Percentiles rank a stretch among this genome's conserved stretches.
Conservation (phyloP, 768 basidiomycete species). For the Leccinum disarticulatum region DNA sequence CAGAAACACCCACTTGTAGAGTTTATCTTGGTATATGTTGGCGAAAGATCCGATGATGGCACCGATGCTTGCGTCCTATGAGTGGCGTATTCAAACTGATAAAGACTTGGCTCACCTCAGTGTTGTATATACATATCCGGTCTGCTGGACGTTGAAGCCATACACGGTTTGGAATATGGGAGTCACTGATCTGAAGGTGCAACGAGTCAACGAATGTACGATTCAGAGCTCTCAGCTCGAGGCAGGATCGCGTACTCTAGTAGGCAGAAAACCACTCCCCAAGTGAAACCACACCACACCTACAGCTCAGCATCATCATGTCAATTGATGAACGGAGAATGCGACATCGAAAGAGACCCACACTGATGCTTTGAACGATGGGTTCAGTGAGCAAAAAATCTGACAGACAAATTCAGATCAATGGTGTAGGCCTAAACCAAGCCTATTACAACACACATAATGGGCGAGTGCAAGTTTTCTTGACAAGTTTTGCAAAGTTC, state of each 20-base stretch:
- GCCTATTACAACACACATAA: slow-evolving; percentile 48
- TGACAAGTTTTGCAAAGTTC: slow-evolving; percentile 56
- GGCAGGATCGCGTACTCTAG: slow-evolving; percentile 43
- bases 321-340: neutral
- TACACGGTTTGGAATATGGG: slow-evolving; percentile 58
- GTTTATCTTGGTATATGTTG: slow-evolving; percentile 47
- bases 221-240: too few species aligned
- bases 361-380: slow-evolving; percentile 69
- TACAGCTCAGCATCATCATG: slow-evolving; percentile 22
- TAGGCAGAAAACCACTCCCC: too few species aligned
- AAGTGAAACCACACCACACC: slow-evolving; percentile 68
- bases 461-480: slow-evolving; percentile 66
- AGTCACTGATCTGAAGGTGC: slow-evolving; percentile 44
- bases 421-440: neutral
- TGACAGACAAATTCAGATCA: slow-evolving; percentile 8
- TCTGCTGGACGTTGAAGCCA: slow-evolving; percentile 55
- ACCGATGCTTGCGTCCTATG: slow-evolving; percentile 45
- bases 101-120: slow-evolving; percentile 40
- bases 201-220: neutral
- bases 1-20: slow-evolving; percentile 40
- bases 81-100: neutral
- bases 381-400: slow-evolving; percentile 49
- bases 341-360: slow-evolving; percentile 31
- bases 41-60: slow-evolving; percentile 43
- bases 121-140: slow-evolving; percentile 54